phyloP scores from a whole-genome alignment of 2,329 filamentous ascomycete genomes.

The Neurospora sp. region DNA sequence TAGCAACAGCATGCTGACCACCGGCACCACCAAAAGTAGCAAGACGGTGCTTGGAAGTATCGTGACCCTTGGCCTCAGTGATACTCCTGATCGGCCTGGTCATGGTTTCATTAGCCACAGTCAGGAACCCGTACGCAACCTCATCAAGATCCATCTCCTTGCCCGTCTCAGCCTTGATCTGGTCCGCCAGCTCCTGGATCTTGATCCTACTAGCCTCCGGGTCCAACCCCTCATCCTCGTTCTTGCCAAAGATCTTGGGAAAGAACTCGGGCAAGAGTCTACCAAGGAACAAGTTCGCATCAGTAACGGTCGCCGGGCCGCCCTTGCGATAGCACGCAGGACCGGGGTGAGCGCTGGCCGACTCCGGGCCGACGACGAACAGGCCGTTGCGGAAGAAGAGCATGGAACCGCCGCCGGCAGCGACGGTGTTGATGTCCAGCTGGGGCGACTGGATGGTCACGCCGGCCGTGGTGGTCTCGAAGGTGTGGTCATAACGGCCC shows the following conservation, averaged over 20 bases:
- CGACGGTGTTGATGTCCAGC: slow-evolving; percentile 90
- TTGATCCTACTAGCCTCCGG: slow-evolving; percentile 62
- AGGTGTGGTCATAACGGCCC: slow-evolving; percentile 84
- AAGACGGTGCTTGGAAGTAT: slow-evolving; percentile 80
- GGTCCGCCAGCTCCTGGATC: slow-evolving; percentile 63
- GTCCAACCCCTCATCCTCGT: slow-evolving; percentile 75
- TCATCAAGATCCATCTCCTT: slow-evolving; percentile 69
- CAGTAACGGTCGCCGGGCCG: slow-evolving; percentile 83
- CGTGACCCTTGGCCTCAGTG: slow-evolving; percentile 86
- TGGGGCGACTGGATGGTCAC: slow-evolving; percentile 89
- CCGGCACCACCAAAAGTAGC: slow-evolving; percentile 89
- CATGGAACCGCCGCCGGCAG: slow-evolving; percentile 75
- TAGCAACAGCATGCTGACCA: slow-evolving; percentile 85
- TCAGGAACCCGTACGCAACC: slow-evolving; percentile 80
- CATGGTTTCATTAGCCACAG: slow-evolving; percentile 88
- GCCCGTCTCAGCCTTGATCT: slow-evolving; percentile 68
- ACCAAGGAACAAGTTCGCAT: slow-evolving; percentile 80
- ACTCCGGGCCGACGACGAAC: slow-evolving; percentile 85
- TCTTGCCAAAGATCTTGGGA: slow-evolving; percentile 87
- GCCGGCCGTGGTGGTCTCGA: slow-evolving; percentile 89
- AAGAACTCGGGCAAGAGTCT: slow-evolving; percentile 84
- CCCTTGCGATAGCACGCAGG: slow-evolving; percentile 87
- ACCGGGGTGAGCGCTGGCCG: slow-evolving; percentile 78
- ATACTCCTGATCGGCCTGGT: slow-evolving; percentile 80
- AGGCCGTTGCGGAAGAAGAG: slow-evolving; percentile 84